These are phyloP conservation scores for Russula compacta DNA, from an alignment of 768 basidiomycete genomes.

Conservation along the genomic window DNA sequence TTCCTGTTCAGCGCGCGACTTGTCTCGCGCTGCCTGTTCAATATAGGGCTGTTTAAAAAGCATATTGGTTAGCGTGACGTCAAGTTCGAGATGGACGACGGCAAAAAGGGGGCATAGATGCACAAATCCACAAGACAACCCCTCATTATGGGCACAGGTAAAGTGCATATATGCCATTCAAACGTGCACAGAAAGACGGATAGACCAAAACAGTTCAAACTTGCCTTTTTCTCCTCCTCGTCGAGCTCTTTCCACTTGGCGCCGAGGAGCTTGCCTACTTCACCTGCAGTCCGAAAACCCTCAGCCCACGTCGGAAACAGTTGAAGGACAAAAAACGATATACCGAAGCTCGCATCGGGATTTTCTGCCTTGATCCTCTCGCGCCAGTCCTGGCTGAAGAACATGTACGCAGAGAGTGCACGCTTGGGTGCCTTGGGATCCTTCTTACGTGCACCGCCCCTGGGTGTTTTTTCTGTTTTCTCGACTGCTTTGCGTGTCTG, in stretches of 20 bases:
- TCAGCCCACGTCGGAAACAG: conserved; percentile 5
- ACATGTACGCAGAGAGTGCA: conserved; percentile 95
- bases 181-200: neutral
- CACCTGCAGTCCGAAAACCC: conserved; percentile 40
- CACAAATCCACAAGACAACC: neutral
- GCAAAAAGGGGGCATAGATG: neutral
- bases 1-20: conserved; percentile 77
- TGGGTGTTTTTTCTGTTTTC: conserved; percentile 52
- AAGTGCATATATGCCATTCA: conserved; percentile 2
- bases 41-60: conserved; percentile 60
- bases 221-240: conserved; percentile 85
- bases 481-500: conserved; percentile 66
- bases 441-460: conserved; percentile 52
- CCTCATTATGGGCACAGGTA: neutral
- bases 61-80: conserved; percentile 1
- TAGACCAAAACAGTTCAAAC: conserved; percentile 7
- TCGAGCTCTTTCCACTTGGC: conserved; percentile 95
- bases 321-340: conserved; percentile 20
- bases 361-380: conserved; percentile 94
- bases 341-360: conserved; percentile 89
- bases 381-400: conserved; percentile 95
- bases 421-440: conserved; percentile 85
- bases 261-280: conserved; percentile 90
- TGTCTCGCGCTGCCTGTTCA: conserved; percentile 81
- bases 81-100: neutral